These are phyloP conservation scores for Nannochloropsis salina DNA, from an alignment of 108 stramenopile species.

Conservation along the genomic window DNA sequence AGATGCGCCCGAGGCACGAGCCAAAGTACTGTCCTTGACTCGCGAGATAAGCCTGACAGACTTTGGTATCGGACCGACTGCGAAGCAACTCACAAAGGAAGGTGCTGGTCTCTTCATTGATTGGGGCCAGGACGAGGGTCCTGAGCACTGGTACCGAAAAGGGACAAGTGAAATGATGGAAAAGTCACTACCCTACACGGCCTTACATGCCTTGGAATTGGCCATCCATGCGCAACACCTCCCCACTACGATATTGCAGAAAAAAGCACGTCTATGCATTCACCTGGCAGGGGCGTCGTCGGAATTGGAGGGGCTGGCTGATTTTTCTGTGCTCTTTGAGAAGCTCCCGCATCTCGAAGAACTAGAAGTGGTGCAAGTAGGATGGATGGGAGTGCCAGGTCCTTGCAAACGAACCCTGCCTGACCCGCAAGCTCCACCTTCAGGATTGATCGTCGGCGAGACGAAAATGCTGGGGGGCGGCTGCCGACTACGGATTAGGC, in stretches of 20 bases:
- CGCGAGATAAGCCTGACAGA: not conserved
- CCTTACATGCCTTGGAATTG: not conserved
- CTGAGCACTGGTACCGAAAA: not conserved
- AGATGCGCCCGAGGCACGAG: not conserved
- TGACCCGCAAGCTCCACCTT: not conserved
- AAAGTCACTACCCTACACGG: constrained; percentile 20
- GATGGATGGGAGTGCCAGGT: not conserved
- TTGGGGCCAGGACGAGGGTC: not conserved
- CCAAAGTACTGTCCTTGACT: not conserved
- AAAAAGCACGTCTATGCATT: not conserved
- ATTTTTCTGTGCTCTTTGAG: not conserved
- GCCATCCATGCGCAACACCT: not conserved
- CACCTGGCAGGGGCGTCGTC: not conserved
- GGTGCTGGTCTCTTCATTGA: not conserved
- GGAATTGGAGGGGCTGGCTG: not conserved
- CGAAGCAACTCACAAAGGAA: not conserved
- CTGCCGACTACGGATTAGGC: not conserved
- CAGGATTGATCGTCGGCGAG: not conserved
- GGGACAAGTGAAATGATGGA: not conserved
- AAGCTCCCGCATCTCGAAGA: not conserved
- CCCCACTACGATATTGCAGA: not conserved
- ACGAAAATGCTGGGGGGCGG: not conserved
- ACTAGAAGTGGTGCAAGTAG: not conserved
- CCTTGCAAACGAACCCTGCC: not conserved
- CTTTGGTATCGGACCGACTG: not conserved